These are phyloP conservation scores for Nannizzia gypsea DNA, from an alignment of 2,329 filamentous ascomycete species.

Conservation along the genomic window DNA sequence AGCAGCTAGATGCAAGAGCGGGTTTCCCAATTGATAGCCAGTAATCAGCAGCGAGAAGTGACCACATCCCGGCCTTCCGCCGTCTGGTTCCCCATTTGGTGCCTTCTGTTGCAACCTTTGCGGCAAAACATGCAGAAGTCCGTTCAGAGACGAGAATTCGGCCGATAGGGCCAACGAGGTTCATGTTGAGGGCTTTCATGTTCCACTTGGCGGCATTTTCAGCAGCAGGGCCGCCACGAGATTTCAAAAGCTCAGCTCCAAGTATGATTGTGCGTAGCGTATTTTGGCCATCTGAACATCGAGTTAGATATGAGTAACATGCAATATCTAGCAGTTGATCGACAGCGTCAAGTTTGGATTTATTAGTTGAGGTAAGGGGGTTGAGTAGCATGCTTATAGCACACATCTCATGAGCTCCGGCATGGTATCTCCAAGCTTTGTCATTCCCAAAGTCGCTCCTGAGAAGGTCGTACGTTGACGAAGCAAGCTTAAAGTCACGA, in stretches of 20 bases:
- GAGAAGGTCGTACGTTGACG: conserved; percentile 83
- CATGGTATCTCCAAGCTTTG: conserved; percentile 94
- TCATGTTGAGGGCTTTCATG: conserved; percentile 64
- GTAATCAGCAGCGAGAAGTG: conserved; percentile 65
- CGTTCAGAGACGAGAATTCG: conserved; percentile 78
- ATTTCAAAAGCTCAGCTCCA: conserved; percentile 67
- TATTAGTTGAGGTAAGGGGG: conserved; percentile 58
- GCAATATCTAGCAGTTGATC: conserved; percentile 83
- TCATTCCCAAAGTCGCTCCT: conserved; percentile 83
- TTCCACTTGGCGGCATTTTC: conserved; percentile 86
- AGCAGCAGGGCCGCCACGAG: conserved; percentile 65
- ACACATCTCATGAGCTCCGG: conserved; percentile 89
- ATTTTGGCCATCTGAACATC: conserved; percentile 67
- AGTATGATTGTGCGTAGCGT: conserved; percentile 67
- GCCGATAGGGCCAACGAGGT: conserved; percentile 60
- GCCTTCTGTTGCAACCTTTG: conserved; percentile 55
- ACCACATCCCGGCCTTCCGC: conserved; percentile 85
- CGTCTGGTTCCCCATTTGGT: conserved; percentile 58
- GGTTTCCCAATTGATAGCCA: conserved; percentile 71
- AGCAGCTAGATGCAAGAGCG: conserved; percentile 63
- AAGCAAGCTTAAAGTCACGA: conserved; percentile 84
- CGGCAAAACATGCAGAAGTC: conserved; percentile 69
- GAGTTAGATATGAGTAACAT: conserved; percentile 81
- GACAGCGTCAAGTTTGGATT: conserved; percentile 65
- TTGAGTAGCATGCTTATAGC: conserved; percentile 72